A percentile compares a stretch with the other conserved stretches of the same genome.
Evolutionary conservation across 345 rosid genomes (phyloP).

Genomic region (Combretum micranthum): DNA sequence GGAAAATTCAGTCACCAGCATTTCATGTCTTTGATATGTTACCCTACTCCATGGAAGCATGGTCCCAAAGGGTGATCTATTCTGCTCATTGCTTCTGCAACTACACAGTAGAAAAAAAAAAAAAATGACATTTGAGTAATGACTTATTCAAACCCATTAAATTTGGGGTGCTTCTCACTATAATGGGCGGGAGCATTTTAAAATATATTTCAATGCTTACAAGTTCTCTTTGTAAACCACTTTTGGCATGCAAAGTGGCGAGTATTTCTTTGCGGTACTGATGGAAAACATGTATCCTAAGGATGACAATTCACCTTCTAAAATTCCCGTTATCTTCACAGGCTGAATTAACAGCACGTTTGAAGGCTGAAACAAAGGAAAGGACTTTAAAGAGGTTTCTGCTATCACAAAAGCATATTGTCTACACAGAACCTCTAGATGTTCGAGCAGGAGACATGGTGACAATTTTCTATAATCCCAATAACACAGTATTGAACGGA

Average conservation of each 20-base stretch:
- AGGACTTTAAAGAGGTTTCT: conserved; percentile 65
- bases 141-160: too few species aligned
- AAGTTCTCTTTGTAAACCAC: not conserved
- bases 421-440: conserved; percentile 81
- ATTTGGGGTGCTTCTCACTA: too few species aligned
- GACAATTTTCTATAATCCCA: conserved; percentile 73
- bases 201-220: not conserved
- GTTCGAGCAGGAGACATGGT: conserved; percentile 66
- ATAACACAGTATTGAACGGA: conserved; percentile 73
- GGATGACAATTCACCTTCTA: not conserved
- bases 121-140: too few species aligned
- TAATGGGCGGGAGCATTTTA: too few species aligned
- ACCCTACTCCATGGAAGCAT: too few species aligned
- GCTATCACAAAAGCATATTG: conserved; percentile 72
- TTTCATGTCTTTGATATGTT: too few species aligned
- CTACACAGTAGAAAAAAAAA: too few species aligned
- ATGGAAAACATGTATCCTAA: not conserved
- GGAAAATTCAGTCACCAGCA: too few species aligned
- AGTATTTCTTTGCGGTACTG: too few species aligned
- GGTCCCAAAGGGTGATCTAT: too few species aligned
- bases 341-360: conserved; percentile 55
- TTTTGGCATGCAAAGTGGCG: not conserved
- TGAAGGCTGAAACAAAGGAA: conserved; percentile 75
- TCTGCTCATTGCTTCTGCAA: too few species aligned
- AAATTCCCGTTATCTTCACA: conserved; percentile 22